Base-by-base conservation (phyloP, 78 protist species). In the Capsaspora owczarzaki region DNA sequence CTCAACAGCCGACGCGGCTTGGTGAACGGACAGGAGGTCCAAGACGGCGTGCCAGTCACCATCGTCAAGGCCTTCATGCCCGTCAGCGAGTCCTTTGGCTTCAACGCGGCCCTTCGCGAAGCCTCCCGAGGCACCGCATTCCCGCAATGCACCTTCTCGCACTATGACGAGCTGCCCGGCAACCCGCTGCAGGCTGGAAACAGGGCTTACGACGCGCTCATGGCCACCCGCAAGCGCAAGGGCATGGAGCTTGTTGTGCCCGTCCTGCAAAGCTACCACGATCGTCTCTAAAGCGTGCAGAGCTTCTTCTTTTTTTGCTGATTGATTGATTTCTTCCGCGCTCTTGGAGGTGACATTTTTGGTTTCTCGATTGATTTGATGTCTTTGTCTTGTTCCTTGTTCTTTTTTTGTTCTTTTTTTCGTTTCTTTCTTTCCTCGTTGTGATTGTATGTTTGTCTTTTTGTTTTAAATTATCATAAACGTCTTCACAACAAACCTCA, bases 91-190 rank as follows among this genome's bases (percentile, higher is more conserved):
- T 90, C 95, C 4, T 94, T 94, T 89, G 95, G 96, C 43, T 89
- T 95, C 84, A 81, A 83, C 2, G 72, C 88, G 6, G 93, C 80
- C 47, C 92, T 96, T 10, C 89, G 95, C 29, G 72, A 83, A 1
- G 83, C 60, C 42, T 95, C 99, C 4, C 41, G 86, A 0, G 99
- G 99, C 63, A 69, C 85, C 81, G 99, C 97, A n/a, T 95, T 96
- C 93, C 95, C 93, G 27, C 94, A 89, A 81, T 51, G 74, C 47
- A 84, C 76, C 12, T 95, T 96, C 76, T 85, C 85, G 66, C 99
- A 94, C 87, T 96, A 96, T 95, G 72, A 23, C 2, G 27, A 82
- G 22, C 35, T 95, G 69, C 42, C 27, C 16, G 82, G 80, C 40
- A 85, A 83, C 63, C 89, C 90, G 29, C 63, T 71, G 51, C 68